These are phyloP conservation scores for Penicillium griseofulvum DNA, from an alignment of 2,329 filamentous ascomycete species.

Conservation along the genomic window DNA sequence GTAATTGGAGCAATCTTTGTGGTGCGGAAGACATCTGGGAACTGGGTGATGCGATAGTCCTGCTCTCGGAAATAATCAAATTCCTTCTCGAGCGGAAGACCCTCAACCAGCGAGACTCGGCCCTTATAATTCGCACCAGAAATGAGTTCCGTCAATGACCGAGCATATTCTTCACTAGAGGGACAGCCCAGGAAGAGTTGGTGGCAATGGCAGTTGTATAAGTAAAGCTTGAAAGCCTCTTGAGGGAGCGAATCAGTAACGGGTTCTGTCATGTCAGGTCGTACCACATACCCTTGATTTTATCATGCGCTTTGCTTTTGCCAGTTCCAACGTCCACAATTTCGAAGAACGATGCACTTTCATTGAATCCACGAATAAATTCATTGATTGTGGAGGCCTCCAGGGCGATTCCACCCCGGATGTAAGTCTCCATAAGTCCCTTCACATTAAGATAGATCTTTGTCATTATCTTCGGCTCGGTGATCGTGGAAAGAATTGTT, in stretches of 20 bases:
- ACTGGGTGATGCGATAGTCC: constrained; percentile 50
- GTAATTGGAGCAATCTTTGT: constrained; percentile 42
- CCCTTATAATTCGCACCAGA: constrained; percentile 45
- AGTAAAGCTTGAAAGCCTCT: constrained; percentile 56
- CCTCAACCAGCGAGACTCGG: constrained; percentile 57
- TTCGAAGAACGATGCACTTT: constrained; percentile 50
- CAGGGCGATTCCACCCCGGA: constrained; percentile 46
- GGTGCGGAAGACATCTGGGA: constrained; percentile 55
- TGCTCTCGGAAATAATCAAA: constrained; percentile 45
- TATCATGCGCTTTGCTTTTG: constrained; percentile 48
- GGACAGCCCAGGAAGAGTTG: constrained; percentile 61
- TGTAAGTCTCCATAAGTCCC: constrained; percentile 50
- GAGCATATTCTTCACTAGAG: constrained; percentile 55
- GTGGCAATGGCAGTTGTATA: constrained; percentile 59
- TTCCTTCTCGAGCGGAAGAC: constrained; percentile 55
- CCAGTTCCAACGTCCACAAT: constrained; percentile 49
- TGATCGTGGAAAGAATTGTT: constrained; percentile 41
- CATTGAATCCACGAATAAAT: constrained; percentile 57
- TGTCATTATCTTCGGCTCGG: constrained; percentile 49
- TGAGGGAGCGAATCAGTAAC: constrained; percentile 24
- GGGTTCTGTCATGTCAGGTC: neutral
- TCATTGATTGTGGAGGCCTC: constrained; percentile 47
- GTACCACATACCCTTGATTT: constrained; percentile 45
- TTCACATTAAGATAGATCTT: constrained; percentile 56
- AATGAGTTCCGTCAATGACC: constrained; percentile 51